Conservation (phyloP, 768 basidiomycete genomes). For the Pleurotus tuoliensis region DNA sequence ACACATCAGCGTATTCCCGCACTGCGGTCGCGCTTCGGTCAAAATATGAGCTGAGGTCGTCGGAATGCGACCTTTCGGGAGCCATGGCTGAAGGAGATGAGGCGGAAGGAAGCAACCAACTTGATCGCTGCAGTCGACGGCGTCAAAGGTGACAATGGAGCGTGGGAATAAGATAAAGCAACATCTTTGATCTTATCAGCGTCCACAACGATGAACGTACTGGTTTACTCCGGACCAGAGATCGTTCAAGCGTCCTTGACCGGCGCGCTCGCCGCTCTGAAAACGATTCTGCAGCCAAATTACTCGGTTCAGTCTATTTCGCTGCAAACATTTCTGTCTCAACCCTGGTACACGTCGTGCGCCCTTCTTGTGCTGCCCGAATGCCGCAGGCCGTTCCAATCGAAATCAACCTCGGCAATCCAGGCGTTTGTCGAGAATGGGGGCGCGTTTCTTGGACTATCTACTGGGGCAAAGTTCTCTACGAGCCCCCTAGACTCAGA, state of each 20-base stretch:
- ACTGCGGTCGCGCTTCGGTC: slow-evolving; percentile 32
- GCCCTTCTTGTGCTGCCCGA: slow-evolving; percentile 79
- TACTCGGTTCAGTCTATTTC: slow-evolving; percentile 77
- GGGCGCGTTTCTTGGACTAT: slow-evolving; percentile 67
- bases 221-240: slow-evolving; percentile 67
- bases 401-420: slow-evolving; percentile 41
- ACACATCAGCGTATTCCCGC: slow-evolving; percentile 31
- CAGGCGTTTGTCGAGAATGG: slow-evolving; percentile 61
- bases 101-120: no score
- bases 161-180: no score
- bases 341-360: slow-evolving; percentile 77
- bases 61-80: slow-evolving; percentile 3
- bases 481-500: slow-evolving; percentile 32
- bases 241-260: slow-evolving; percentile 41
- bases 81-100: no score
- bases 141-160: no score
- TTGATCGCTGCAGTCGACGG: no score
- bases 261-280: slow-evolving; percentile 43
- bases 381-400: slow-evolving; percentile 39
- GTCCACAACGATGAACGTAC: slow-evolving; percentile 59
- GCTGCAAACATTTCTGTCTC: slow-evolving; percentile 48
- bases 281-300: slow-evolving; percentile 58
- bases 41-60: slow-evolving; percentile 29
- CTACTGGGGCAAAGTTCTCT: slow-evolving; percentile 47
- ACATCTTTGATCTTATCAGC: slow-evolving; percentile 3